A percentile compares a stretch with the other conserved stretches of the same genome.
These are phyloP conservation scores for Suillus spraguei DNA, from an alignment of 768 basidiomycete species.

Conservation along the genomic window DNA sequence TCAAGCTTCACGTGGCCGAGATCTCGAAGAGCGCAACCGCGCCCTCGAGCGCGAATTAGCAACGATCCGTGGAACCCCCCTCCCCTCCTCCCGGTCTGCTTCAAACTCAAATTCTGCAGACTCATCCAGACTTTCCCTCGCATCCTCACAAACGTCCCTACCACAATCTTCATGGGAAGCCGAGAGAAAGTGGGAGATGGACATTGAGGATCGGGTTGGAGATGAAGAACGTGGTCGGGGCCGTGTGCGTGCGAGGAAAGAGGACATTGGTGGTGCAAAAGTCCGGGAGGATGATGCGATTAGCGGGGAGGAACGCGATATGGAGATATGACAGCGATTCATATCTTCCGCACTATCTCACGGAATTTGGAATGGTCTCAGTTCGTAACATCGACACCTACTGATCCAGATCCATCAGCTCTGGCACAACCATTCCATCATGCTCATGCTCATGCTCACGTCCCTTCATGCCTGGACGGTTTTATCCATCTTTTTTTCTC, in stretches of 20 bases:
- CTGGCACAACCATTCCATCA: not conserved
- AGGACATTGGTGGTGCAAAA: not conserved
- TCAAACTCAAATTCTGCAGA: not conserved
- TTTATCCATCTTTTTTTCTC: not conserved
- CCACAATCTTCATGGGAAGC: not conserved
- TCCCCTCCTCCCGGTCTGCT: not conserved
- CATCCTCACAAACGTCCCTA: conserved; percentile 2
- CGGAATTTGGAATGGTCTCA: not conserved
- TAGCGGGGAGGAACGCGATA: not conserved
- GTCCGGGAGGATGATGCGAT: not conserved
- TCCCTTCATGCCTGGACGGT: not conserved
- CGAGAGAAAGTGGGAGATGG: conserved; percentile 8
- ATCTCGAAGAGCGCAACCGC: conserved; percentile 74
- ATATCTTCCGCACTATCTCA: not conserved
- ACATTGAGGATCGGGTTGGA: not conserved
- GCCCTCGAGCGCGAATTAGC: conserved; percentile 33
- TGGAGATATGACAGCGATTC: conserved; percentile 2
- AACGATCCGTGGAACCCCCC: conserved; percentile 20
- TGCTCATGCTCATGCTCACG: not conserved
- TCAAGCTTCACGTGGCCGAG: conserved; percentile 76
- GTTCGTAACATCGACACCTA: not conserved
- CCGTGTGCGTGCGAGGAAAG: not conserved
- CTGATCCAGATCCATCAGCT: not conserved
- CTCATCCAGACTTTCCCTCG: not conserved
- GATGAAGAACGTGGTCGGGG: conserved; percentile 4